Base-by-base conservation (phyloP, 768 basidiomycete species). In the Leucocoprinus sp. region DNA sequence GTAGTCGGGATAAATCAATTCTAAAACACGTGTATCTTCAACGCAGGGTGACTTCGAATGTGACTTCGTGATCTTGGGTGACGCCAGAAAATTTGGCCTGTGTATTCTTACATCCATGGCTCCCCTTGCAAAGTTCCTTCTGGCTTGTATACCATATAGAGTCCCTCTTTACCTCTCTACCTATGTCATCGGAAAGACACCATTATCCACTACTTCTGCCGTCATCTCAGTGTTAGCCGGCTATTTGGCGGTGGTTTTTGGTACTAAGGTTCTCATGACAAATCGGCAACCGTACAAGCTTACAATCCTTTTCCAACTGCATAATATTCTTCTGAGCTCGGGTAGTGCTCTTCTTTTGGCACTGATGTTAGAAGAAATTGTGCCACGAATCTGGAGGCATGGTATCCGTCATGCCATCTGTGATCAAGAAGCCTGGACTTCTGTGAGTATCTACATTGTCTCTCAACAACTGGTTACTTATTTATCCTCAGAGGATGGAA, bases 311-410 rank as follows among this genome's bases (percentile, higher is more conserved):
- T 97, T 97, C 69, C 89, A 91, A 66, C 58, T 75, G 31, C 96
- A 99, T 70, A 99, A 99, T 63, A 68, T 91, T 50, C 66, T 96
- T 62, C 76, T 99, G 51, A 88, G 88, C 51, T 60, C 71, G 37
- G 93, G 93, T 26, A 93, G 90, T 50, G 70, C 74, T n/a, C 64
- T 97, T 33, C 71, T 99, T 22, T 78, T 99, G 31, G 70, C 69
- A n/a, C 71, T 96, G 24, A 93, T 96, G 78, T 62, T 88, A 24
- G 93, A 98, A 64, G 93, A 97, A 66, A 84, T 96, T 37, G 42
- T 84, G 7, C 95, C 93, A 17, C 78, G 89, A 55, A 67, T 78
- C 57, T 79, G 75, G 70, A 79, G 78, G 41, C 67, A 82, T 41
- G 84, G 86, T 36, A 48, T 81, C 24, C 91, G 83, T 67, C 69